Base-by-base conservation (phyloP, 1,139 yeast genomes). In the Tardiomyces blankii region DNA sequence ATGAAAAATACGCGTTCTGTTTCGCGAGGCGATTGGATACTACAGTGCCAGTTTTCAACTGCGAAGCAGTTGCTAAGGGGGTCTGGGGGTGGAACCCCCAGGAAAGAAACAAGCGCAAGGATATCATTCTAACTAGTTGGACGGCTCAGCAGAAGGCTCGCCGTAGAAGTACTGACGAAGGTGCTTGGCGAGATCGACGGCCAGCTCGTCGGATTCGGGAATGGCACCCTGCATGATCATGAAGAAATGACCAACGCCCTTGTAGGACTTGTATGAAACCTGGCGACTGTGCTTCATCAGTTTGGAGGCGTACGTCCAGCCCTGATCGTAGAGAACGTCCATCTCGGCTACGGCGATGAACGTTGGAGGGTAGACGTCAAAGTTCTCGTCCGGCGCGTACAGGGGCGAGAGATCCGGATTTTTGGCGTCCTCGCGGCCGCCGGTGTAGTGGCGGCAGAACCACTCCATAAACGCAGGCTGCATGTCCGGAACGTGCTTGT, bases 241-340 rank as follows among this genome's bases (percentile, higher is more conserved):
- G 46, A 60, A 60, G 1, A 61, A 59, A 46, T 61, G 64, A 5
- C 61, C 61, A 13, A 60, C 63, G n/a, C 64, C 63, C 6, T 53
- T 55, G 44, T 54, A 58, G 21, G 59, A 48, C 38, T 55, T 54
- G 39, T 19, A 7, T 6, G 40, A 38, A 12, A 44, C 49, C 21
- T 61, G 63, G 42, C 51, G 54, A 16, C 62, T 61, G 45, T 55
- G 45, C 25, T 54, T 53, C 39, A 55, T 44, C 38, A 63, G 50
- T 44, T 54, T 59, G 27, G 57, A 51, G n/a, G 65, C 64, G 46
- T 64, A 64, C 4, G 54, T 60, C 43, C 54, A 52, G 12, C 66
- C 68, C 45, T 62, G 67, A 42, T 58, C 63, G 41, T 59, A 50
- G 51, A 63, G 48, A 11, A 63, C 59, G 49, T 64, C 68, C 46